Evolutionary conservation across 768 basidiomycete species (phyloP).

Genomic region (Suillus subaureus): DNA sequence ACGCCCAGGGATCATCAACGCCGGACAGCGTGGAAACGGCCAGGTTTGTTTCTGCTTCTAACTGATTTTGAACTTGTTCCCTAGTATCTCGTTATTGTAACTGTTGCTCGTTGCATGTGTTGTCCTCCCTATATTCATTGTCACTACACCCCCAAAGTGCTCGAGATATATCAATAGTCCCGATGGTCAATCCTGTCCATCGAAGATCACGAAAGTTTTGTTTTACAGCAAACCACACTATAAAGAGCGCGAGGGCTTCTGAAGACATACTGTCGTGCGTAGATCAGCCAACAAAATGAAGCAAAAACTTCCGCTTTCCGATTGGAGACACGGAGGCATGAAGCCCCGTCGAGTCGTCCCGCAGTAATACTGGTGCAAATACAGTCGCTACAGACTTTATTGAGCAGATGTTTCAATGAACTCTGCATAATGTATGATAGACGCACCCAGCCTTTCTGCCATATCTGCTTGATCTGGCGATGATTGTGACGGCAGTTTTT

Average conservation of each 20-base stretch:
- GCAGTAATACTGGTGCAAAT: slow-evolving; percentile 67
- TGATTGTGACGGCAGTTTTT: slow-evolving; percentile 28
- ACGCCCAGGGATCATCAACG: not conserved
- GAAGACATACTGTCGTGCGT: not conserved
- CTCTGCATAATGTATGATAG: slow-evolving; percentile 27
- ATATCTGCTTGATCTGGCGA: not conserved
- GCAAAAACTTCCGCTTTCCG: slow-evolving; percentile 46
- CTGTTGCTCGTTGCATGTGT: not conserved
- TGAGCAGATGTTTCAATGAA: slow-evolving; percentile 15
- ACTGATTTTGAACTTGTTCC: not conserved
- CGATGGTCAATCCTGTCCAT: no score
- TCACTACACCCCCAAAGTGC: not conserved
- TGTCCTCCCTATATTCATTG: not conserved
- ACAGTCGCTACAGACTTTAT: slow-evolving; percentile 46
- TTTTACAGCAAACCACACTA: not conserved
- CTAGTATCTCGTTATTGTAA: not conserved
- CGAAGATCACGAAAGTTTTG: not conserved
- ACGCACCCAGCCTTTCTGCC: slow-evolving; percentile 31
- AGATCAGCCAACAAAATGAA: slow-evolving; percentile 41
- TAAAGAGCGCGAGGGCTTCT: not conserved
- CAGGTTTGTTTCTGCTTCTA: not conserved
- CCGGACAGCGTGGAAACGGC: not conserved
- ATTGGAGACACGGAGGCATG: slow-evolving; percentile 39
- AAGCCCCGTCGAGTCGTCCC: slow-evolving; percentile 43
- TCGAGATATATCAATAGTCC: not conserved